Percentiles rank a stretch among this genome's conserved stretches.
These are phyloP conservation scores for Phlebopus sp. DNA, from an alignment of 1,284 basidiomycete genomes.

Conservation along the genomic window DNA sequence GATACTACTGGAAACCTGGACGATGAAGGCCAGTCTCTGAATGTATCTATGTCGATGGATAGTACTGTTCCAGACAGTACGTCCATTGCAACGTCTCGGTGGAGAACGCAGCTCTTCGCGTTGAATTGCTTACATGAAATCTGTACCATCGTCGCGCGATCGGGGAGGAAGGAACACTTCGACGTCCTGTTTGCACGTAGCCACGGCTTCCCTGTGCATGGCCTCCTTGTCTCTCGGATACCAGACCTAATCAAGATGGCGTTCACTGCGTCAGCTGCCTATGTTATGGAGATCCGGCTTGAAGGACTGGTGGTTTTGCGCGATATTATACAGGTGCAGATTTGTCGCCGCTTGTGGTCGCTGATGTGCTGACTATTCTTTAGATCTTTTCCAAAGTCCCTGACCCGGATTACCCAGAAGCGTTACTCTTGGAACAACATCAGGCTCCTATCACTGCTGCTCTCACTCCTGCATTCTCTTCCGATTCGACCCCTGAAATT, in stretches of 20 bases:
- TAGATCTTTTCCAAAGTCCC: constrained; percentile 84
- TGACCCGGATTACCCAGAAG: constrained; percentile 91
- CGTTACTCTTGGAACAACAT: constrained; percentile 93
- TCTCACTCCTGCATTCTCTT: constrained; percentile 94
- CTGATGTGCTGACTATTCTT: constrained; percentile 10
- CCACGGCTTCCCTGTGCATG: constrained; percentile 44
- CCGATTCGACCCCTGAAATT: constrained; percentile 95
- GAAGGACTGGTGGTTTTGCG: constrained; percentile 87
- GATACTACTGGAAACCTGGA: constrained; percentile 72
- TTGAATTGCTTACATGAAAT: constrained; percentile 91
- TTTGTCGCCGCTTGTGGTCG: background rate
- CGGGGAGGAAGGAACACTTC: constrained; percentile 79
- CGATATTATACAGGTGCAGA: constrained; percentile 87
- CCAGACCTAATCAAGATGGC: constrained; percentile 97
- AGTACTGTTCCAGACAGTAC: constrained; percentile 33
- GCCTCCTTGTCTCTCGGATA: constrained; percentile 77
- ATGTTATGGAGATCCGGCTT: constrained; percentile 93
- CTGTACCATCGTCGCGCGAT: constrained; percentile 71
- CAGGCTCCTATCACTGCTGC: constrained; percentile 98
- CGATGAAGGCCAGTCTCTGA: constrained; percentile 90
- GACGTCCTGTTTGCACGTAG: constrained; percentile 65
- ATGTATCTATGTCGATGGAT: constrained; percentile 44
- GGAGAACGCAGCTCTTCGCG: constrained; percentile 97
- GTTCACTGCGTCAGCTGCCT: constrained; percentile 94
- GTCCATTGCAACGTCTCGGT: constrained; percentile 68